Evolutionary conservation across 768 basidiomycete genomes (phyloP).

Genomic region (Pleurotus citrinopileatus): DNA sequence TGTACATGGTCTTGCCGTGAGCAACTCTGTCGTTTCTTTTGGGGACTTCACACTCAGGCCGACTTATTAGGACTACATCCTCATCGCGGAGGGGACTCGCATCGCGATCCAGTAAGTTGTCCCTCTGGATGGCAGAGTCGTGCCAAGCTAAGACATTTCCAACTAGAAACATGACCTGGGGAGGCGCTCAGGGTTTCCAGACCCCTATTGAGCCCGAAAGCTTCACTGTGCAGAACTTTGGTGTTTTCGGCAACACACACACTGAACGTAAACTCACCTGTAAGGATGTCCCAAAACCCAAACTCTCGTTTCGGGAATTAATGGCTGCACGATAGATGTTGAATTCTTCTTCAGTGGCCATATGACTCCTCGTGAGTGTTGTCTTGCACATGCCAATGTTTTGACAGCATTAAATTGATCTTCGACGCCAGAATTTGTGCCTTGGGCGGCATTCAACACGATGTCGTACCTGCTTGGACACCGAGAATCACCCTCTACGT

Average conservation of each 20-base stretch:
- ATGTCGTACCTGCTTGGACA: constrained; percentile 43
- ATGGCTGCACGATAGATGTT: constrained; percentile 44
- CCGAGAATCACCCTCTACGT: constrained; percentile 41
- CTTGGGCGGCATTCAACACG: constrained; percentile 43
- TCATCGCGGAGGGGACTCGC: constrained; percentile 44
- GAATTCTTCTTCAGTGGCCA: constrained; percentile 58
- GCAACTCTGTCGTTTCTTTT: constrained; percentile 31
- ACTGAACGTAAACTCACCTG: constrained; percentile 66
- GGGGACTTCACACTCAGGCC: constrained; percentile 16
- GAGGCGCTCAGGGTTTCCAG: constrained; percentile 65
- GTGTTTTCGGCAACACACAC: constrained; percentile 58
- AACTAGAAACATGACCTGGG: constrained; percentile 47
- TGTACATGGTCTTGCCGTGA: constrained; percentile 63
- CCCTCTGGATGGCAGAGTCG: not conserved
- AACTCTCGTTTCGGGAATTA: not conserved
- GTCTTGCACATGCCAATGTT: constrained; percentile 4
- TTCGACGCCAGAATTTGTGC: constrained; percentile 39
- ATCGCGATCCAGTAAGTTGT: constrained; percentile 49
- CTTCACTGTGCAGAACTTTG: constrained; percentile 62
- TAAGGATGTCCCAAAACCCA: constrained; percentile 22
- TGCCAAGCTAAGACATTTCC: not conserved
- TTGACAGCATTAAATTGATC: constrained; percentile 1
- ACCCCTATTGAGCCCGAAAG: constrained; percentile 56
- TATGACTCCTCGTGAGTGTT: constrained; percentile 52
- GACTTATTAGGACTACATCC: constrained; percentile 33